Evolutionary conservation across 768 basidiomycete genomes (phyloP), one percentile per base, ranked within the genome.

Genomic region (Tulasnella sp.): DNA sequence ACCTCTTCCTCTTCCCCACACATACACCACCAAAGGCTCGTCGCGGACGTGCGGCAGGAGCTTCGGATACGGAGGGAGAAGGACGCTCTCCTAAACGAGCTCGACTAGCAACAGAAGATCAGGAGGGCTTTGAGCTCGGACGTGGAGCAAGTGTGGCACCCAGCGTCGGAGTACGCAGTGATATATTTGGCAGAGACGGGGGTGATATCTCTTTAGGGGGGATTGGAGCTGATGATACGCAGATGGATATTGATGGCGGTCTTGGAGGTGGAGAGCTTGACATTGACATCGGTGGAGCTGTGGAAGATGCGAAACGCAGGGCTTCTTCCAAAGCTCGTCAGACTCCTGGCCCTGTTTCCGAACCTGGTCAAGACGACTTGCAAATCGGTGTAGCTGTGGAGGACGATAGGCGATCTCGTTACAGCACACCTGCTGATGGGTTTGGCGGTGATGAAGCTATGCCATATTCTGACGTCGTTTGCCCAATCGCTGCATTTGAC

Each of bases 401-500:
- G 19, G 75, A 76, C 19, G 75, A 76, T 42, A 15, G 67, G 67
- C 68, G 77, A 34, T 79, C 79, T 12, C 75, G 89, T 69, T 77
- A 90, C 78, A 92, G 91, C 19, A 93, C 91, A 0, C 90, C 91
- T 49, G 90, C 85, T 0, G 85, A 85, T 4, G 90, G 91, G 8
- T 88, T 84, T 17, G 78, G 85, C 29, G 87, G 88, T 69, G 90
- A 91, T 77, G 88, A 86, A 37, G 88, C 89, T n/a, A 88, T 88
- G 79, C 85, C 86, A 3, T 91, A 90, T 79, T 90, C 90, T 9
- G 91, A 93, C 82, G 85, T 86, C 45, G 84, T 87, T 36, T 94
- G 93, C 80, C 91, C 91, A 0, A 93, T 96, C 79, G 90, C 91
- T n/a, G 85, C 88, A 78, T 95, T 96, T 82, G 94, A 94, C 81